phyloP scores from a whole-genome alignment of 1,139 yeast species.

The Candida albicans region DNA sequence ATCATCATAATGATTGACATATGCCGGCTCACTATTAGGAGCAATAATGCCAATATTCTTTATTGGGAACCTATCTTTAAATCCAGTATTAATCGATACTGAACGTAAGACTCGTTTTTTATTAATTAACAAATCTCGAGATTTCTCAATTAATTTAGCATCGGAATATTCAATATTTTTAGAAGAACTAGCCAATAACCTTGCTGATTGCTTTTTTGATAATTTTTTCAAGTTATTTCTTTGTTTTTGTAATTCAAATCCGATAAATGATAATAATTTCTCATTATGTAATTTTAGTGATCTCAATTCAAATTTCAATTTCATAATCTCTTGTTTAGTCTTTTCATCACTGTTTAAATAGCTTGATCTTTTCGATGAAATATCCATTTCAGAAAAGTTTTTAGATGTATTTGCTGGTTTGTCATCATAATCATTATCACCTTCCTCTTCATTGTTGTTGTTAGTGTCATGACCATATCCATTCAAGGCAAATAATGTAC shows the following conservation, averaged over 20 bases:
- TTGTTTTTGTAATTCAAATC: slow-evolving; percentile 55
- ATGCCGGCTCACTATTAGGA: slow-evolving; percentile 7
- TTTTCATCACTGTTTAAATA: slow-evolving; percentile 29
- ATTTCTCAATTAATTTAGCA: slow-evolving; percentile 50
- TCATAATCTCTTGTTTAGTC: slow-evolving; percentile 52
- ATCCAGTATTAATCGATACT: slow-evolving; percentile 44
- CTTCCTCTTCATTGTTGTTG: slow-evolving; percentile 9
- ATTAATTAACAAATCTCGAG: slow-evolving; percentile 42
- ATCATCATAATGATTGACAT: slow-evolving; percentile 13
- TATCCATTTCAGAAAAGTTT: slow-evolving; percentile 9
- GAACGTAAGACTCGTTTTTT: slow-evolving; percentile 47
- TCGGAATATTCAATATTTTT: slow-evolving; percentile 51
- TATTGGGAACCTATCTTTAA: slow-evolving; percentile 12
- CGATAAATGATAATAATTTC: slow-evolving; percentile 55
- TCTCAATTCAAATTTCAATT: slow-evolving; percentile 53
- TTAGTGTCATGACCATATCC: slow-evolving; percentile 16
- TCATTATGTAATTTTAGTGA: slow-evolving; percentile 57
- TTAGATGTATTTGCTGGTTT: slow-evolving; percentile 5
- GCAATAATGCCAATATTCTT: slow-evolving; percentile 5
- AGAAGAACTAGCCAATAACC: slow-evolving; percentile 9
- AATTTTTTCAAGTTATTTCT: slow-evolving; percentile 44
- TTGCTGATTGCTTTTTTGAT: slow-evolving; percentile 37
- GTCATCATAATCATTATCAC: slow-evolving; percentile 14
- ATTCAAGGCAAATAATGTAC: slow-evolving; percentile 15
- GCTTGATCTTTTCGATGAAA: slow-evolving; percentile 38